Percentiles rank a stretch among this genome's conserved stretches.
These are phyloP conservation scores for Talaromyces rugulosus DNA, from an alignment of 2,329 filamentous ascomycete genomes.

Conservation along the genomic window DNA sequence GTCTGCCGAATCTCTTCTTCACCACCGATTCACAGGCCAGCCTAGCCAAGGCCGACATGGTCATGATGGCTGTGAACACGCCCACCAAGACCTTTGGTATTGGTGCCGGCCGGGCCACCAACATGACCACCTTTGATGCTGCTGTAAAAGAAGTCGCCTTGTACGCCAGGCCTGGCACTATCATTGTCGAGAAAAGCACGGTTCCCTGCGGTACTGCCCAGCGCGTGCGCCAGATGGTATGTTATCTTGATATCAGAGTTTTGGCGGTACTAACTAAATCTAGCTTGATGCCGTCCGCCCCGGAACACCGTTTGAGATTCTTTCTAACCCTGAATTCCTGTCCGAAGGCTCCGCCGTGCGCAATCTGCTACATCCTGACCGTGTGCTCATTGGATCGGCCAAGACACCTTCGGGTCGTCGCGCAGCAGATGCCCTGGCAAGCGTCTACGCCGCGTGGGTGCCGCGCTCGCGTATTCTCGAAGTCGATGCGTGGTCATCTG, in stretches of 20 bases:
- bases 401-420: constrained; percentile 56
- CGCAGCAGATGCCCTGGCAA: constrained; percentile 61
- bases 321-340: constrained; percentile 79
- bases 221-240: constrained; percentile 63
- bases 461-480: constrained; percentile 62
- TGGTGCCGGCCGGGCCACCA: constrained; percentile 67
- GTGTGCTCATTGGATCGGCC: constrained; percentile 69
- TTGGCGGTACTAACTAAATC: background rate
- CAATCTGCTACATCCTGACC: constrained; percentile 66
- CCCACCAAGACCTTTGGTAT: constrained; percentile 69
- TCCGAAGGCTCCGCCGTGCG: constrained; percentile 71
- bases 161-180: constrained; percentile 61
- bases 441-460: constrained; percentile 69
- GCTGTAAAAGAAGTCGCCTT: constrained; percentile 65
- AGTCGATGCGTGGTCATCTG: constrained; percentile 72
- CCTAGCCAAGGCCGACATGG: constrained; percentile 65
- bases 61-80: constrained; percentile 75
- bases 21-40: constrained; percentile 60
- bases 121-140: constrained; percentile 68
- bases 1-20: constrained; percentile 67
- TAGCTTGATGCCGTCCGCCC: constrained; percentile 45
- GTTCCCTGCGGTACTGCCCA: constrained; percentile 73
- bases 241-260: constrained; percentile 16
- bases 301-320: constrained; percentile 65
- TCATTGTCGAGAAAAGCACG: constrained; percentile 78